Evolutionary conservation across 2,329 filamentous ascomycete genomes (phyloP), one percentile per base, ranked within the genome.

Genomic region (Zymoseptoria pseudotritici): DNA sequence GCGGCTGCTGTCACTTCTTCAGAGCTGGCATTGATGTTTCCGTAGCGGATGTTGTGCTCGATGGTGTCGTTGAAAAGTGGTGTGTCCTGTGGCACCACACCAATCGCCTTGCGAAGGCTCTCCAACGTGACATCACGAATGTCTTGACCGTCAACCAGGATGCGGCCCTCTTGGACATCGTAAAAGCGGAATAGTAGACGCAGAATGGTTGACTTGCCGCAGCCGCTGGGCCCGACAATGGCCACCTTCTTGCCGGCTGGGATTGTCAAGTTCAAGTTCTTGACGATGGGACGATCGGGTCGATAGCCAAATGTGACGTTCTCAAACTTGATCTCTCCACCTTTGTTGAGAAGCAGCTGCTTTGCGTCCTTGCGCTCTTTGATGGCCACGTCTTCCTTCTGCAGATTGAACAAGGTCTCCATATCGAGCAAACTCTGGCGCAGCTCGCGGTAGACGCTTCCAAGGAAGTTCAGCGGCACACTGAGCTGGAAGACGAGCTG

Each of bases 401-500:
- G 94, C 31, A 99, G 81, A 73, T 90, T 96, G 80, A 99, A 99
- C 5, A 99, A 82, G 0, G 94, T 97, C 76, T 97, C 94, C 94
- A 99, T 99, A 73, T 99, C 95, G 36, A 99, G 81, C 52, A 99
- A 81, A 21, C 91, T 96, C 77, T 99, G 94, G 58, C 94, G 84
- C 57, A 99, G 82, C 77, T 99, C 94, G 67, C 94, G 88, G 74
- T 99, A 99, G 11, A 99, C 93, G 13, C 91, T 96, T n/a, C 94
- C 94, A 3, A 99, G 80, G 75, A 99, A 99, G 80, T 99, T 99
- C 61, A 99, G 83, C 0, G 94, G 94, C 3, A 99, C 91, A 0
- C 91, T 97, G 5, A 99, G 86, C 76, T 99, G 94, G 77, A 99
- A 99, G 61, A 99, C 92, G 19, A 99, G 86, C 79, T 97, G 94